These are phyloP conservation scores for Eutypella sp. DNA, from an alignment of 2,329 filamentous ascomycete species.

Conservation along the genomic window DNA sequence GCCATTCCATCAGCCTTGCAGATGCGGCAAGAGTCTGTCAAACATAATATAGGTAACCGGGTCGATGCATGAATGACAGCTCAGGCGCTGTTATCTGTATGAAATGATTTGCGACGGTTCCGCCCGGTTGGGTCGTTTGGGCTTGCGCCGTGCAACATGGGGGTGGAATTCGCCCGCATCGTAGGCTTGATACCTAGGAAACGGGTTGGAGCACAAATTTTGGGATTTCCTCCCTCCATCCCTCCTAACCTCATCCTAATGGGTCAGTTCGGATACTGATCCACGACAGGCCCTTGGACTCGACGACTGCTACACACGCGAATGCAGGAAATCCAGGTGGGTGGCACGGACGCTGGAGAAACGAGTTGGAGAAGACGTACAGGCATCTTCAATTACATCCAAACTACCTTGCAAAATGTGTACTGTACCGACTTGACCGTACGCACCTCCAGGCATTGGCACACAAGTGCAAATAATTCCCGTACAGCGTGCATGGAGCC, in stretches of 20 bases:
- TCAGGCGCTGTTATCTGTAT: slow-evolving; percentile 1
- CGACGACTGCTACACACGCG: too few relatives aligned
- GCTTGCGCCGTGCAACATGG: slow-evolving; percentile 8
- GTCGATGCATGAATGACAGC: background rate
- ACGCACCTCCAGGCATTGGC: background rate
- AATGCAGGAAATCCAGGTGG: too few relatives aligned
- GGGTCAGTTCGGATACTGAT: too few relatives aligned
- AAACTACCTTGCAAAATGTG: too few relatives aligned
- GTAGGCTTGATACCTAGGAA: too few relatives aligned
- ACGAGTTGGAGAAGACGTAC: too few relatives aligned
- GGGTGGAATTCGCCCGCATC: background rate
- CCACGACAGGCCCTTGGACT: too few relatives aligned
- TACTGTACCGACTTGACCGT: background rate
- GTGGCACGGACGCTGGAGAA: too few relatives aligned
- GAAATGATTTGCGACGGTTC: slow-evolving; percentile 8
- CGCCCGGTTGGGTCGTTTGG: slow-evolving; percentile 12
- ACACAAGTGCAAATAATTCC: background rate
- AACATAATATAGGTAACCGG: slow-evolving; percentile 2
- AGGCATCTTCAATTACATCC: too few relatives aligned
- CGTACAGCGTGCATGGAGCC: background rate
- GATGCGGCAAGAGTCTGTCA: slow-evolving; percentile 2
- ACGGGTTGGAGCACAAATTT: background rate
- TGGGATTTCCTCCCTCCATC: background rate
- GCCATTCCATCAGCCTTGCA: background rate
- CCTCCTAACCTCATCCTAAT: too few relatives aligned